A percentile compares a stretch with the other conserved stretches of the same genome.
Conservation (phyloP, 2,329 filamentous ascomycete genomes). For the Didymella keratinophila region DNA sequence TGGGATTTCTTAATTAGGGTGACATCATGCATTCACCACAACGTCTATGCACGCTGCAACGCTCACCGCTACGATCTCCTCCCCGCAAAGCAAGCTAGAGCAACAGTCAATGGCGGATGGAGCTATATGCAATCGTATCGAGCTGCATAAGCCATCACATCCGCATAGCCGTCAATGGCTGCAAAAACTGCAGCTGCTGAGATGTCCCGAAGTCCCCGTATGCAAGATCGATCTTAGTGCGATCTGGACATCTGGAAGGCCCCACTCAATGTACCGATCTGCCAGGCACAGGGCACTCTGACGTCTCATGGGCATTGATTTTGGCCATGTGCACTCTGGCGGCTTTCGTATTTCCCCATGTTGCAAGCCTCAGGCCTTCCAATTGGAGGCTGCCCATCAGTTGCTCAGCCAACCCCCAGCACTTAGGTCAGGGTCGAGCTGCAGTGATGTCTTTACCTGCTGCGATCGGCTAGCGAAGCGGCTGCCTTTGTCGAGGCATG, state of each 20-base stretch:
- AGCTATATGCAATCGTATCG: neutral
- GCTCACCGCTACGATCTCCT: neutral
- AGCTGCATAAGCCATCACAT: neutral
- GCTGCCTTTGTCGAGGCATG: neutral
- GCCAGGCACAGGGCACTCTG: constrained; percentile 5
- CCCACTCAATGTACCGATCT: constrained; percentile 4
- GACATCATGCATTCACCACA: constrained; percentile 12
- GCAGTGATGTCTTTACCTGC: constrained; percentile 13
- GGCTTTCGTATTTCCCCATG: neutral
- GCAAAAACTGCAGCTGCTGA: neutral
- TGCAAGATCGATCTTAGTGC: constrained; percentile 9
- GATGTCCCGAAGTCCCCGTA: neutral
- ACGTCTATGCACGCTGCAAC: neutral
- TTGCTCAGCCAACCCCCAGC: neutral
- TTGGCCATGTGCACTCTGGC: neutral
- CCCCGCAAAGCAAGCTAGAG: neutral
- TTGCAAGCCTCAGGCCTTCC: neutral
- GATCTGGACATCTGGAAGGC: constrained; percentile 1
- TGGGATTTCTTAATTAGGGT: neutral
- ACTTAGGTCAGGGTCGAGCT: neutral
- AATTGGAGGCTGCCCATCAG: neutral
- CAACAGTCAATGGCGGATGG: neutral
- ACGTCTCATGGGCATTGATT: constrained; percentile 3
- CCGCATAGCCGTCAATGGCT: neutral
- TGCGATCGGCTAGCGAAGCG: constrained; percentile 1